Evolutionary conservation across 129 eudicot genomes (phyloP), one percentile per base, ranked within the genome.

Genomic region (Flaveria brownii): DNA sequence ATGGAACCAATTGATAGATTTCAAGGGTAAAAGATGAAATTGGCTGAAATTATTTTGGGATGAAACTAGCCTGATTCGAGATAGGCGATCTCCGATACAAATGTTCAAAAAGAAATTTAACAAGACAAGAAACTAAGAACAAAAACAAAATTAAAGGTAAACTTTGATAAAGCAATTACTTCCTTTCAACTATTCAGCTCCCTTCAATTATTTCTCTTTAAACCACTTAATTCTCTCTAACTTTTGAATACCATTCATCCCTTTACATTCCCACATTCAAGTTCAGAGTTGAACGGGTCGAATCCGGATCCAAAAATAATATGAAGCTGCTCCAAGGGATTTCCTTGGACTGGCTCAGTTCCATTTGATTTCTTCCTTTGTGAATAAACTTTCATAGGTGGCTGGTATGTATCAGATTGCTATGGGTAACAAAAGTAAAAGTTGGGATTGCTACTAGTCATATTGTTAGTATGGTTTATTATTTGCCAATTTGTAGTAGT

Each of bases 11-110:
- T 5, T 42, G 46, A 42, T 47, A 47, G 52, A 13, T 13, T 13
- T 13, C 15, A 14, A 50, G 18, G 56, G 2, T 50, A 14, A 50
- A 50, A 50, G 17, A 14, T 12, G 17, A 50, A 50, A 50, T 50
- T 14, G 18, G 13, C 15, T 30, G 36, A 20, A 30, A 30, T 30
- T 30, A 30, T 30, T 30, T 30, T 30, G 36, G 36, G 2, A 30
- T 30, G 2, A 13, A 50, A 12, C 15, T 11, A 3, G 61, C 61
- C 61, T 17, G 61, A 55, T 55, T 55, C 61, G 28, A 55, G 61
- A 55, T 55, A n/a, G 61, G 26, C 25, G 61, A 10, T 55, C 61
- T 55, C 61, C 61, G 17, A 18, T 55, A 55, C 61, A 55, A 55
- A 17, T 1, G 3, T 55, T n/a, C 61, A 17, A 17, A 18, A 17